A percentile compares a stretch with the other conserved stretches of the same genome.
These are phyloP conservation scores for Candida berthetii DNA, from an alignment of 805 yeast genomes.

Conservation along the genomic window DNA sequence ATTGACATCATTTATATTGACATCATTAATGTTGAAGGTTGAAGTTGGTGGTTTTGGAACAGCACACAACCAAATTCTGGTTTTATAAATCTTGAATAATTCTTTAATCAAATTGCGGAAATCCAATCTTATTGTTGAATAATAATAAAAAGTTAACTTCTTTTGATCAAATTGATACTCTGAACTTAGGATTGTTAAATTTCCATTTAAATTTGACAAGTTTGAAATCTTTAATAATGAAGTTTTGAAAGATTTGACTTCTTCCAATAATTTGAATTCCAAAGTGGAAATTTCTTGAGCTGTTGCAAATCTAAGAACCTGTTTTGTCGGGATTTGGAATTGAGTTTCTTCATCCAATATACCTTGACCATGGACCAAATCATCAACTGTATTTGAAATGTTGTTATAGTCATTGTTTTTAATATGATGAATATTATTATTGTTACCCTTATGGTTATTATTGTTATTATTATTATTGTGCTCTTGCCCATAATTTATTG, in stretches of 20 bases:
- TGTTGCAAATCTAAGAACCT: constrained; percentile 70
- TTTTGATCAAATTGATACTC: constrained; percentile 81
- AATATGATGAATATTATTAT: constrained; percentile 2
- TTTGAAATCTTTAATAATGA: constrained; percentile 45
- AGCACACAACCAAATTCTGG: constrained; percentile 82
- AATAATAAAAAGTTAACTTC: constrained; percentile 68
- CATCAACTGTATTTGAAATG: constrained; percentile 16
- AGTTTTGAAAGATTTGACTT: constrained; percentile 62
- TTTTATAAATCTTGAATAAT: constrained; percentile 67
- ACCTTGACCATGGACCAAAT: constrained; percentile 16
- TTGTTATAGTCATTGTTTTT: not conserved
- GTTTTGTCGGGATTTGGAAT: constrained; percentile 70
- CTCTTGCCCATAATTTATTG: constrained; percentile 21
- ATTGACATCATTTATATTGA: constrained; percentile 9
- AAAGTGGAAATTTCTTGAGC: constrained; percentile 61
- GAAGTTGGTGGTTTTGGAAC: constrained; percentile 24
- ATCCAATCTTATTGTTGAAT: constrained; percentile 60
- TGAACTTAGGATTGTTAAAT: constrained; percentile 59
- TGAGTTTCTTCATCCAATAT: constrained; percentile 33
- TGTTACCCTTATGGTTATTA: not conserved
- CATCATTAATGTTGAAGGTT: constrained; percentile 1
- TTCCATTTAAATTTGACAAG: constrained; percentile 30
- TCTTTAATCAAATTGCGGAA: constrained; percentile 70
- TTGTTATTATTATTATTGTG: not conserved
- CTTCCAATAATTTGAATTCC: constrained; percentile 61